These are phyloP conservation scores for Macrolepiota fuliginosa DNA, from an alignment of 768 basidiomycete genomes.

Conservation along the genomic window DNA sequence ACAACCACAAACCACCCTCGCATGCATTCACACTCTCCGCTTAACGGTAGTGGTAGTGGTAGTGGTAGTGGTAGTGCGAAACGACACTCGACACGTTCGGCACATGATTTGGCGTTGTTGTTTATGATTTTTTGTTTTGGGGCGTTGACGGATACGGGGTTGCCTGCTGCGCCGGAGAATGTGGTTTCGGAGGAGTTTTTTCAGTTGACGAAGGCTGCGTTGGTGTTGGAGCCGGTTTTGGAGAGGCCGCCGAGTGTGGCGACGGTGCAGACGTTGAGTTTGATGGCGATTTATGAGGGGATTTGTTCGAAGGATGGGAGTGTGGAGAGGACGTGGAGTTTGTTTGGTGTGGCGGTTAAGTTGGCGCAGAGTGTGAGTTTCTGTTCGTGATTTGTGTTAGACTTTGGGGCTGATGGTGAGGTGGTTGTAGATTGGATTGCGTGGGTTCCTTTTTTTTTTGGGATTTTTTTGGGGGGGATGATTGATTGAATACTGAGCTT, in stretches of 20 bases:
- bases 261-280: conserved; percentile 62
- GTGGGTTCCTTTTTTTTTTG: conserved; percentile 36
- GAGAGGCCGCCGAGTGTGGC: conserved; percentile 71
- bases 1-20: conserved; percentile 1
- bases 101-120: conserved; percentile 63
- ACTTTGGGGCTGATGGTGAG: too few relatives aligned
- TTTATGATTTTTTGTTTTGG: conserved; percentile 66
- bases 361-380: conserved; percentile 64
- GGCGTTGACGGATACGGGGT: conserved; percentile 50
- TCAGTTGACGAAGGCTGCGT: conserved; percentile 59
- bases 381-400: conserved; percentile 4
- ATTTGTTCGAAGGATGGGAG: conserved; percentile 66
- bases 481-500: neutral
- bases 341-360: conserved; percentile 64
- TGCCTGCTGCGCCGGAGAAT: conserved; percentile 53
- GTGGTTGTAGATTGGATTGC: conserved; percentile 58
- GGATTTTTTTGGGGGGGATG: too few relatives aligned
- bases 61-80: conserved; percentile 5
- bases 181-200: conserved; percentile 52
- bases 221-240: conserved; percentile 65
- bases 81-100: conserved; percentile 16
- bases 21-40: neutral
- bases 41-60: too few relatives aligned
- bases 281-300: conserved; percentile 74
- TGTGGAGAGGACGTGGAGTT: conserved; percentile 65